A percentile compares a stretch with the other conserved stretches of the same genome.
phyloP scores from a whole-genome alignment of 306 rosid genomes.

The Begonia masoniana region DNA sequence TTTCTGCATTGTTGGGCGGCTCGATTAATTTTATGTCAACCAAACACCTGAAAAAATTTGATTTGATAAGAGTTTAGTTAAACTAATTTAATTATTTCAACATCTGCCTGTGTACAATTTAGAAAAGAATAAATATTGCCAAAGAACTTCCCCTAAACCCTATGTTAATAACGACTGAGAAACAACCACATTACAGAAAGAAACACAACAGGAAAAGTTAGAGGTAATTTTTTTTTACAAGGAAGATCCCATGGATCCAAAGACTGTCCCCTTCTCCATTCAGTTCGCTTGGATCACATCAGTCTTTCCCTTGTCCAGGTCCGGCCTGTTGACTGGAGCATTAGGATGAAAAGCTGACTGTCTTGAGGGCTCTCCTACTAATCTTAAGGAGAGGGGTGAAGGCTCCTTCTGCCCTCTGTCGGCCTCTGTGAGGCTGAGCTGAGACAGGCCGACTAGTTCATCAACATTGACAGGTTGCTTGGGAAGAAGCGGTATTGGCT shows the following conservation, averaged over 20 bases:
- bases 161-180: slow-evolving; percentile 36
- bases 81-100: slow-evolving; percentile 17
- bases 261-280: slow-evolving; percentile 16
- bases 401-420: slow-evolving; percentile 38
- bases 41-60: too few species aligned
- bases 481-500: slow-evolving; percentile 59
- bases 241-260: slow-evolving; percentile 10
- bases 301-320: slow-evolving; percentile 48
- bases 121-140: slow-evolving; percentile 56
- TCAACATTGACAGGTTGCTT: slow-evolving; percentile 78
- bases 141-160: slow-evolving; percentile 48
- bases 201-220: slow-evolving; percentile 1
- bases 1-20: too few species aligned
- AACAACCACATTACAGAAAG: slow-evolving; percentile 23
- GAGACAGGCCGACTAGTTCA: slow-evolving; percentile 87
- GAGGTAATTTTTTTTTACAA: slow-evolving; percentile 1
- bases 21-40: too few species aligned
- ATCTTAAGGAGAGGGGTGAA: slow-evolving; percentile 55
- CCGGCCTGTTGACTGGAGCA: slow-evolving; percentile 48
- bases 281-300: slow-evolving; percentile 55
- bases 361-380: slow-evolving; percentile 72
- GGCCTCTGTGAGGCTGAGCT: slow-evolving; percentile 56
- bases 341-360: slow-evolving; percentile 92
- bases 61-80: too few species aligned
- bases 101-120: slow-evolving; percentile 56